phyloP scores from a whole-genome alignment of 495 filamentous ascomycete species.

The Xylaria palmicola region DNA sequence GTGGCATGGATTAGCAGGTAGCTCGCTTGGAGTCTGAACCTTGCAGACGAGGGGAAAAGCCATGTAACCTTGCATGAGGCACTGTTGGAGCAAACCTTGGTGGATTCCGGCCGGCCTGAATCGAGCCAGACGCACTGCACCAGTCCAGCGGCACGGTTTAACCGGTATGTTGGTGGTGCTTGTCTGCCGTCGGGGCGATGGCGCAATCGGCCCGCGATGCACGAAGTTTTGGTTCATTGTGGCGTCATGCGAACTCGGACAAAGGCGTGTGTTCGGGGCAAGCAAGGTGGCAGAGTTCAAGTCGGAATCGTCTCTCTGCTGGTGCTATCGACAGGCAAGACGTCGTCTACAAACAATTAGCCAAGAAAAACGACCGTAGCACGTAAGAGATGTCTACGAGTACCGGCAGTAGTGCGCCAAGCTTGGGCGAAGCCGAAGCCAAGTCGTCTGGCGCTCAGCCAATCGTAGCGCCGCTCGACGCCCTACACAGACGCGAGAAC shows the following conservation, averaged over 20 bases:
- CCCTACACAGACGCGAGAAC: not conserved
- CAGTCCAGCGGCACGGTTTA: too few relatives aligned
- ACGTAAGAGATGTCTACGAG: conserved; percentile 10
- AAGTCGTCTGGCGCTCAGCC: conserved; percentile 12
- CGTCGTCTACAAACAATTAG: too few relatives aligned
- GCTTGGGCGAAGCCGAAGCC: conserved; percentile 3
- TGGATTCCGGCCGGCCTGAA: not conserved
- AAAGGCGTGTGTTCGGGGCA: not conserved
- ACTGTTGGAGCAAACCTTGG: not conserved
- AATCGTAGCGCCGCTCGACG: not conserved
- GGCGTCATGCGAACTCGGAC: not conserved
- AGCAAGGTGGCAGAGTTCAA: not conserved
- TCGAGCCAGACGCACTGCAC: not conserved
- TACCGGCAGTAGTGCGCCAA: conserved; percentile 8
- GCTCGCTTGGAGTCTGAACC: not conserved
- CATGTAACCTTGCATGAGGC: conserved; percentile 7
- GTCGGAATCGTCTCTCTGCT: not conserved
- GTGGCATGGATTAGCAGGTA: not conserved
- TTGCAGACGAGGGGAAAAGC: not conserved
- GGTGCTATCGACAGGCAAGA: not conserved
- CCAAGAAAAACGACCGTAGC: too few relatives aligned
- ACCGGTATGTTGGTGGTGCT: not conserved
- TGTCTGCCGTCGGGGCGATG: conserved; percentile 1
- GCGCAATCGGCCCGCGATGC: conserved; percentile 8
- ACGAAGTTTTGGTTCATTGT: conserved; percentile 10